Conservation (phyloP, 2,329 filamentous ascomycete species). For the Calycina herbarum region DNA sequence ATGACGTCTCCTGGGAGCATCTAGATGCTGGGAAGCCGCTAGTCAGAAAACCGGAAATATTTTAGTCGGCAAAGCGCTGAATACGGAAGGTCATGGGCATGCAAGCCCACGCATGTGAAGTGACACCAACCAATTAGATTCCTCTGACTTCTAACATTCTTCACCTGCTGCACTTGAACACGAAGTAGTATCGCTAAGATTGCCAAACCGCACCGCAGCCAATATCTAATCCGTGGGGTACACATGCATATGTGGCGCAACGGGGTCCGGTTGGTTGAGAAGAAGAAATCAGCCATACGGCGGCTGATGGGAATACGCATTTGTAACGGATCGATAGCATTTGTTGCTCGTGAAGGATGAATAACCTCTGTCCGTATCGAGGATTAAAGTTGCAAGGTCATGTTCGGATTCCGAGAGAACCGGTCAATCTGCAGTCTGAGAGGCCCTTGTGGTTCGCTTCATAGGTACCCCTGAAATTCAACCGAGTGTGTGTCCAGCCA, state of each 20-base stretch:
- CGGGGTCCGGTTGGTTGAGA: too few species aligned
- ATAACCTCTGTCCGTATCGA: too few species aligned
- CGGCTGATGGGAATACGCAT: not conserved
- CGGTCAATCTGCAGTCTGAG: not conserved
- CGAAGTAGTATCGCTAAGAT: not conserved
- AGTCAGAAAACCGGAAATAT: not conserved
- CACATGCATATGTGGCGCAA: too few species aligned
- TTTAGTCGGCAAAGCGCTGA: not conserved
- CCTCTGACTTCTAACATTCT: not conserved
- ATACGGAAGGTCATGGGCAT: not conserved
- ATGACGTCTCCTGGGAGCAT: conserved; percentile 2
- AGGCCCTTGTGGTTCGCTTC: not conserved
- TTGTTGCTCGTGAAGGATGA: not conserved
- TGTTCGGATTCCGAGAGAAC: not conserved
- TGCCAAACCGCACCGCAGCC: too few species aligned
- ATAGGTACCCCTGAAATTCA: not conserved
- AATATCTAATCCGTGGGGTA: too few species aligned
- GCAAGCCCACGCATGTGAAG: not conserved
- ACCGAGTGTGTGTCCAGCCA: not conserved
- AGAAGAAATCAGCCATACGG: too few species aligned
- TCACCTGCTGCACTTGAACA: not conserved
- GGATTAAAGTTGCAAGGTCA: not conserved
- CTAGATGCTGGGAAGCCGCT: not conserved
- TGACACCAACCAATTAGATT: not conserved
- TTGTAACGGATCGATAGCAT: not conserved